Conservation (phyloP, 1,284 basidiomycete species). For the Trichosporon coremiiforme region DNA sequence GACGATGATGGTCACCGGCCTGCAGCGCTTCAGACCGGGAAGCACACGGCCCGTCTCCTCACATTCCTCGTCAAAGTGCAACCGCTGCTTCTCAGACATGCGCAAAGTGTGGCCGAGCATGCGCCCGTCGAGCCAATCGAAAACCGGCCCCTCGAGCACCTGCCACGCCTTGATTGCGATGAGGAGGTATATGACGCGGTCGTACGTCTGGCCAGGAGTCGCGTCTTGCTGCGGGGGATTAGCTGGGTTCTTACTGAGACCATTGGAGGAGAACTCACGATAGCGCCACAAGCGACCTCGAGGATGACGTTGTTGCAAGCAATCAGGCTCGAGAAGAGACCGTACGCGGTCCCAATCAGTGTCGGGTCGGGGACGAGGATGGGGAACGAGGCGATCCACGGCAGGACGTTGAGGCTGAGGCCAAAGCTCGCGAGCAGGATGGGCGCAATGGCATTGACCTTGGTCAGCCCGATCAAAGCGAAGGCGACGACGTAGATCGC, state of each 20-base stretch:
- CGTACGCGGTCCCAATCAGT: conserved; percentile 53
- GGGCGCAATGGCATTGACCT: conserved; percentile 49
- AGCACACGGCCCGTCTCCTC: conserved; percentile 66
- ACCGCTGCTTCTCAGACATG: conserved; percentile 40
- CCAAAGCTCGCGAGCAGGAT: conserved; percentile 49
- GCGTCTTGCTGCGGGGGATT: conserved; percentile 41
- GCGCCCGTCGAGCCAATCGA: conserved; percentile 36
- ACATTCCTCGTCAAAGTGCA: conserved; percentile 61
- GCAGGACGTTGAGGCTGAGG: conserved; percentile 47
- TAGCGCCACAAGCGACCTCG: conserved; percentile 24
- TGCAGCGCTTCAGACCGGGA: conserved; percentile 10
- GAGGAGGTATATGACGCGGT: conserved; percentile 50
- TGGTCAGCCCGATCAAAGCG: conserved; percentile 48
- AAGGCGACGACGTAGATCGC: conserved; percentile 51
- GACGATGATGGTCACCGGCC: conserved; percentile 20
- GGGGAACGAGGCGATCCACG: conserved; percentile 50
- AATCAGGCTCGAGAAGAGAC: conserved; percentile 41
- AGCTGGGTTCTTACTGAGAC: not conserved
- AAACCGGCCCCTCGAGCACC: conserved; percentile 43
- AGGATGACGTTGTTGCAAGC: conserved; percentile 7
- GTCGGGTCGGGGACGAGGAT: conserved; percentile 50
- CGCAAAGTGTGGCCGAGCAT: conserved; percentile 41
- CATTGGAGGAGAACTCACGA: conserved; percentile 27
- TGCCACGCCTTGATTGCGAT: conserved; percentile 54
- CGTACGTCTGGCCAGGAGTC: conserved; percentile 43